phyloP scores from a whole-genome alignment of 2,329 filamentous ascomycete genomes.

The Trichoderma hamatum region DNA sequence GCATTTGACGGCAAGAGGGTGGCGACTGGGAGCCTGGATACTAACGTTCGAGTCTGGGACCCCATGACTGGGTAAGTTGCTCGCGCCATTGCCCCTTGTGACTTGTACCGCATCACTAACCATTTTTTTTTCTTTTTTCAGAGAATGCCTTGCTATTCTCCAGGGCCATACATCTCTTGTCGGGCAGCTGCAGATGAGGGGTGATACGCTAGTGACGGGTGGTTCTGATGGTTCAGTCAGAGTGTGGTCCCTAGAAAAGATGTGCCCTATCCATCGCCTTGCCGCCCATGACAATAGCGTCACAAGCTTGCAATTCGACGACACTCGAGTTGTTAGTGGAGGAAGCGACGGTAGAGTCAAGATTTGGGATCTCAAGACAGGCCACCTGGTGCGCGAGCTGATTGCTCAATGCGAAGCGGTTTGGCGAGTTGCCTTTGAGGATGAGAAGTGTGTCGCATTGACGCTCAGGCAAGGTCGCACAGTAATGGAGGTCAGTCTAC shows the following conservation, averaged over 20 bases:
- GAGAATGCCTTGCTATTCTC: slow-evolving; percentile 83
- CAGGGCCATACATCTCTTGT: slow-evolving; percentile 97
- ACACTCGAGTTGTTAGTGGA: slow-evolving; percentile 91
- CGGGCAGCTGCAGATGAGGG: slow-evolving; percentile 93
- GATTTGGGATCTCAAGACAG: slow-evolving; percentile 95
- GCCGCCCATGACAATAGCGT: slow-evolving; percentile 98
- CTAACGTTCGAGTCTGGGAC: slow-evolving; percentile 96
- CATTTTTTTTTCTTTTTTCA: slow-evolving; percentile 35
- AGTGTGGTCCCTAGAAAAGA: slow-evolving; percentile 91
- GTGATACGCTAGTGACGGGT: slow-evolving; percentile 91
- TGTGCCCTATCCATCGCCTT: slow-evolving; percentile 88
- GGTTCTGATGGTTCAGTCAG: slow-evolving; percentile 95
- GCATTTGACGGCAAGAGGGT: slow-evolving; percentile 94
- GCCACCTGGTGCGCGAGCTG: slow-evolving; percentile 86
- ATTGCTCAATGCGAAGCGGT: slow-evolving; percentile 92
- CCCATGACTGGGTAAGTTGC: slow-evolving; percentile 77
- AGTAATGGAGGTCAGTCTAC: slow-evolving; percentile 85
- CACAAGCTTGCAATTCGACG: slow-evolving; percentile 95
- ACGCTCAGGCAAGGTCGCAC: slow-evolving; percentile 83
- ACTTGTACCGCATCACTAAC: slow-evolving; percentile 36
- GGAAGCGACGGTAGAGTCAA: slow-evolving; percentile 98
- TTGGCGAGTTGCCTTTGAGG: slow-evolving; percentile 97
- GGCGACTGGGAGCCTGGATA: slow-evolving; percentile 93
- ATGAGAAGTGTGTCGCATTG: slow-evolving; percentile 97
- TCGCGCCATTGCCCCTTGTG: background rate